These are phyloP conservation scores for Talaromyces thailandensis DNA, from an alignment of 495 filamentous ascomycete genomes.

Conservation along the genomic window DNA sequence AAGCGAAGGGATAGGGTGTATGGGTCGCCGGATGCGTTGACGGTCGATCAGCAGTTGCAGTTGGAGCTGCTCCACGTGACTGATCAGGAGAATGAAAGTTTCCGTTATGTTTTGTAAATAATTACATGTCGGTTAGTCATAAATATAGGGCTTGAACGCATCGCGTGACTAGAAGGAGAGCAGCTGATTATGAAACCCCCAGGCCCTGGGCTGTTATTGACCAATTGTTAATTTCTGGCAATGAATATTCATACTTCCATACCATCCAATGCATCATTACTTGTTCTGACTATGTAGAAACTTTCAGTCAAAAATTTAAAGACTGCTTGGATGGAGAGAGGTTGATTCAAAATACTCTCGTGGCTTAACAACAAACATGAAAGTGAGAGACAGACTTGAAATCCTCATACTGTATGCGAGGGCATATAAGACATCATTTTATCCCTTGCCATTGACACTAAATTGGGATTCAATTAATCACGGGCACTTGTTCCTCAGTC, in stretches of 20 bases:
- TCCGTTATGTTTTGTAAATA: conserved; percentile 22
- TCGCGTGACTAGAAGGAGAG: background rate
- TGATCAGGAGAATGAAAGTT: conserved; percentile 26
- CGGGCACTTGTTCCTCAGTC: no score
- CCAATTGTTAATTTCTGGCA: background rate
- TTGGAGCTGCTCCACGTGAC: conserved; percentile 23
- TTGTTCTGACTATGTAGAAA: background rate
- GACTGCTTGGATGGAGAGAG: no score
- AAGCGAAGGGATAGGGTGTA: conserved; percentile 18
- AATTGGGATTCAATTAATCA: no score
- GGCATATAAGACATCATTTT: no score
- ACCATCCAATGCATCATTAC: background rate
- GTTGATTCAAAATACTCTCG: no score
- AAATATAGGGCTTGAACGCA: background rate
- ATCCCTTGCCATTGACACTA: no score
- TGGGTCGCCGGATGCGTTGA: conserved; percentile 15
- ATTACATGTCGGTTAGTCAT: background rate
- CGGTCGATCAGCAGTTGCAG: conserved; percentile 14
- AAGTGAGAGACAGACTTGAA: no score
- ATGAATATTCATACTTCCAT: background rate
- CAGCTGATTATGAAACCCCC: background rate
- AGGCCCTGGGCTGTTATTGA: background rate
- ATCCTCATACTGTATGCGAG: no score
- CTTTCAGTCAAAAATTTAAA: no score
- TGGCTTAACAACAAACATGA: no score